Evolutionary conservation across 73 alveolate genomes (phyloP).

Genomic region (Paramecium pentaurelia): DNA sequence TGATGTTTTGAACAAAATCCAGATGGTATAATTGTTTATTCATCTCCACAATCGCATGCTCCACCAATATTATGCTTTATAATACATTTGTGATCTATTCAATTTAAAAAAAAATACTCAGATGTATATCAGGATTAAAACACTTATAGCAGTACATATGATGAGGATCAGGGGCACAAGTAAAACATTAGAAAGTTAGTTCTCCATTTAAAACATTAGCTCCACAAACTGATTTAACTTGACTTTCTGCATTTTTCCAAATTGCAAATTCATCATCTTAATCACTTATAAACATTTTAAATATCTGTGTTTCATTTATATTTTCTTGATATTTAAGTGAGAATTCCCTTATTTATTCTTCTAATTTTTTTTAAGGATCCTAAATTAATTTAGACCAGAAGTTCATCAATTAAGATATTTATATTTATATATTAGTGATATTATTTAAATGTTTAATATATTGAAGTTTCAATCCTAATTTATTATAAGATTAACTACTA

Average conservation of each 20-base stretch:
- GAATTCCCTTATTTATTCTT: not conserved
- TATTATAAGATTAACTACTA: not conserved
- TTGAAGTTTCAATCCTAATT: not conserved
- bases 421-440: not conserved
- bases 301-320: not conserved
- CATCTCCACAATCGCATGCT: conserved; percentile 40
- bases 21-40: not conserved
- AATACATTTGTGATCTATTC: not conserved
- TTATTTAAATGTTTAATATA: not conserved
- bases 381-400: not conserved
- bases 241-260: conserved; percentile 2
- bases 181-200: not conserved
- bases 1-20: not conserved
- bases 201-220: not conserved
- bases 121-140: not conserved
- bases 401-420: not conserved
- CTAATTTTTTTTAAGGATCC: not conserved
- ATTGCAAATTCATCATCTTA: not conserved
- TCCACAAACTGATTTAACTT: conserved; percentile 11
- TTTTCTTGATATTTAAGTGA: not conserved
- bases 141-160: conserved; percentile 29
- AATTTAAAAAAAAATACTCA: not conserved
- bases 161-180: conserved; percentile 36
- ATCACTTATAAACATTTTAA: not conserved
- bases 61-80: conserved; percentile 31